Evolutionary conservation across 208 protist genomes (phyloP).

Genomic region (Histomonas meleagridis): DNA sequence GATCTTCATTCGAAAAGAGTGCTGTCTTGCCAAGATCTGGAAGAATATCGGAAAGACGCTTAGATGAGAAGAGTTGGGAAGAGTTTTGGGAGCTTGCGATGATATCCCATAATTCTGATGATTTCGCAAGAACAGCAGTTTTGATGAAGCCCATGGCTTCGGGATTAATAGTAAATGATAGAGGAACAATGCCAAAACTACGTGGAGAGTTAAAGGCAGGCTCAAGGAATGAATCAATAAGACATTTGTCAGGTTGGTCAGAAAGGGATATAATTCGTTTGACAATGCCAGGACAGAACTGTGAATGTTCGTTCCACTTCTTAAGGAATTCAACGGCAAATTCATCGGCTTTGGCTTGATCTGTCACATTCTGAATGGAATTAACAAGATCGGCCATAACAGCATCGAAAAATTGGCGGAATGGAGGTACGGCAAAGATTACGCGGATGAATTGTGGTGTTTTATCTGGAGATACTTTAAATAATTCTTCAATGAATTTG

Average conservation of each 20-base stretch:
- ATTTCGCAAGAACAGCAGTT: not conserved
- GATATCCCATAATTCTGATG: not conserved
- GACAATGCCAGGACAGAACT: constrained; percentile 19
- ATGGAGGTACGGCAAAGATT: constrained; percentile 4
- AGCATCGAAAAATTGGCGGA: not conserved
- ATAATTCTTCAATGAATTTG: not conserved
- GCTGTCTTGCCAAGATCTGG: constrained; percentile 28
- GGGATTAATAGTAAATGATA: not conserved
- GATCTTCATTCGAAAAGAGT: not conserved
- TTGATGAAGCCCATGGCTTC: not conserved
- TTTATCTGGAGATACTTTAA: not conserved
- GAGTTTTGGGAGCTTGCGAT: not conserved
- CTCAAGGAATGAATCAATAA: not conserved
- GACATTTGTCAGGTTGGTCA: not conserved
- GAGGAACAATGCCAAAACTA: constrained; percentile 16
- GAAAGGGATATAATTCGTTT: not conserved
- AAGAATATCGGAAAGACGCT: not conserved
- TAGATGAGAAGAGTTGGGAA: not conserved
- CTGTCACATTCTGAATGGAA: not conserved
- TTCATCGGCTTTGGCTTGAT: not conserved
- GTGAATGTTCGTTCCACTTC: not conserved
- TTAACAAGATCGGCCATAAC: not conserved
- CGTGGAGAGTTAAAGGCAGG: not conserved
- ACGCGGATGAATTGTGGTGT: not conserved
- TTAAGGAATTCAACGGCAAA: not conserved